Conservation (phyloP, 2,329 filamentous ascomycete genomes). For the Fusarium sororula region DNA sequence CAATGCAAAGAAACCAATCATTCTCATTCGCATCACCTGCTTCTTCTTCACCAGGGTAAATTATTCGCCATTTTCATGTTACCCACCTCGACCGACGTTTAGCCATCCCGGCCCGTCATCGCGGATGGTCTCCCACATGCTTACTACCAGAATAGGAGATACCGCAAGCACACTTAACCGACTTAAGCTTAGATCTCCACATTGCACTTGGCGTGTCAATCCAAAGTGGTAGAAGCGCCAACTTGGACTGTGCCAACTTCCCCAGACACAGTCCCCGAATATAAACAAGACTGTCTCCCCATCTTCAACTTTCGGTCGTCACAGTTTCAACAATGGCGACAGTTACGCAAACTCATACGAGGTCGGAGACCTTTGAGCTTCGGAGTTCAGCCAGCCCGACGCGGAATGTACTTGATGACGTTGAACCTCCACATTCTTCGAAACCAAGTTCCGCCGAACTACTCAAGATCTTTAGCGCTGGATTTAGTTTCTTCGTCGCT, state of each 20-base stretch:
- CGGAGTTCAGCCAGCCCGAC: accelerated
- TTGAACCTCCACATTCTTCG: neutral
- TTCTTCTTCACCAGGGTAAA: neutral
- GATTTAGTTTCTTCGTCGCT: conserved; percentile 72
- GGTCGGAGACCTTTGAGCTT: conserved; percentile 1
- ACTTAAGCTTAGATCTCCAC: neutral
- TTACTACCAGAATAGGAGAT: neutral
- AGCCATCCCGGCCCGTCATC: conserved; percentile 15
- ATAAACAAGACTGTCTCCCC: neutral
- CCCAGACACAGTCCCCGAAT: neutral
- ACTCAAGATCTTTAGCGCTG: conserved; percentile 63
- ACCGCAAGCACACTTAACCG: neutral
- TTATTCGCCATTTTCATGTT: neutral
- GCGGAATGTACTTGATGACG: neutral
- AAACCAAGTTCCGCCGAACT: neutral
- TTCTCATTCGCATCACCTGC: neutral
- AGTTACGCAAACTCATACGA: conserved; percentile 3
- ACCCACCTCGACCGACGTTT: neutral
- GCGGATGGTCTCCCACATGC: neutral
- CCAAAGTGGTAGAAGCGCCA: neutral
- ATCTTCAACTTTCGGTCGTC: neutral
- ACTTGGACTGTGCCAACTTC: neutral
- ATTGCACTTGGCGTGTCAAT: no score
- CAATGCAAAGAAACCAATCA: no score
- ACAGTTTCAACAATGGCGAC: neutral